These are phyloP conservation scores for Blastobotrys raffinosifermentans DNA, from an alignment of 1,139 yeast genomes.

Conservation along the genomic window DNA sequence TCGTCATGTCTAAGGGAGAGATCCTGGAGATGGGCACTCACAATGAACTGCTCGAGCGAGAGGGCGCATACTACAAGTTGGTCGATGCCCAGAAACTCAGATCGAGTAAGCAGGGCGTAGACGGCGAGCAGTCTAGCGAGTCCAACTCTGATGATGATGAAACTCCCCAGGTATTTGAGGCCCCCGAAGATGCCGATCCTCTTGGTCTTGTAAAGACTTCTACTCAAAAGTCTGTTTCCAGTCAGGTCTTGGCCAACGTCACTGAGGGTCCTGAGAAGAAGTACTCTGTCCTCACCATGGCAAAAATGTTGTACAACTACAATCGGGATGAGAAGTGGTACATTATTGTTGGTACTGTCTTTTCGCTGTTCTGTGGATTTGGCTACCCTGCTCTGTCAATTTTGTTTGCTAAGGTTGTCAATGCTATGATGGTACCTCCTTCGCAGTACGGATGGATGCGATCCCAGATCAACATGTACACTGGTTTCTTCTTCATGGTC, in stretches of 20 bases:
- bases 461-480: slow-evolving; percentile 30
- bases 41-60: slow-evolving; percentile 29
- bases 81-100: slow-evolving; percentile 35
- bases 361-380: slow-evolving; percentile 34
- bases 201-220: slow-evolving; percentile 8
- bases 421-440: slow-evolving; percentile 34
- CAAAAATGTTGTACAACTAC: slow-evolving; percentile 21
- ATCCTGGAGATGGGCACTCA: slow-evolving; percentile 42
- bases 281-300: slow-evolving; percentile 15
- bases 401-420: slow-evolving; percentile 35
- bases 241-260: slow-evolving; percentile 7
- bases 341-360: slow-evolving; percentile 30
- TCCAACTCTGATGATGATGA: slow-evolving; percentile 9
- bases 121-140: slow-evolving; percentile 3
- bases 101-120: not conserved
- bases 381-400: slow-evolving; percentile 38
- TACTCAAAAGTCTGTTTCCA: slow-evolving; percentile 11
- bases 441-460: slow-evolving; percentile 31
- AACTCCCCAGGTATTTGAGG: slow-evolving; percentile 3
- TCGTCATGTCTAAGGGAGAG: slow-evolving; percentile 38
- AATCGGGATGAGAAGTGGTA: slow-evolving; percentile 26
- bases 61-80: slow-evolving; percentile 32
- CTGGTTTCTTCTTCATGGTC: slow-evolving; percentile 38
- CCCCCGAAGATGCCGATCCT: slow-evolving; percentile 5
- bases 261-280: slow-evolving; percentile 5